These are phyloP conservation scores for Helianthus annuus DNA, from an alignment of 129 eudicot species.

Conservation along the genomic window HanXRQr2.0-SUNRISE NC_035443.2:41201533-41202032, in stretches of 20 bases:
- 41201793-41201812: neutral
- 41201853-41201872: neutral
- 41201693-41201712: constrained; percentile 88
- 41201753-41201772: constrained; percentile 9
- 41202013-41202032: too few species aligned
- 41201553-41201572: neutral
- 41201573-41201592: constrained; percentile 11
- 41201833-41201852: constrained; percentile 2
- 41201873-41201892: neutral
- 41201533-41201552: neutral
- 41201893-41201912: neutral
- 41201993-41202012: too few species aligned
- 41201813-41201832: neutral
- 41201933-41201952: neutral
- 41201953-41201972: neutral
- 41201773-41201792: neutral
- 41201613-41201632: constrained; percentile 21
- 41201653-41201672: constrained; percentile 81
- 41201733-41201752: constrained; percentile 20
- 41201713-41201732: constrained; percentile 81
- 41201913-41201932: constrained; percentile 1
- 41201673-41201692: constrained; percentile 98
- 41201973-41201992: neutral
- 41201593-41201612: constrained; percentile 18
- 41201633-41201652: constrained; percentile 34